Conservation (phyloP, 1,139 yeast species). For the Hemisphaericaspora xylofermentans region DNA sequence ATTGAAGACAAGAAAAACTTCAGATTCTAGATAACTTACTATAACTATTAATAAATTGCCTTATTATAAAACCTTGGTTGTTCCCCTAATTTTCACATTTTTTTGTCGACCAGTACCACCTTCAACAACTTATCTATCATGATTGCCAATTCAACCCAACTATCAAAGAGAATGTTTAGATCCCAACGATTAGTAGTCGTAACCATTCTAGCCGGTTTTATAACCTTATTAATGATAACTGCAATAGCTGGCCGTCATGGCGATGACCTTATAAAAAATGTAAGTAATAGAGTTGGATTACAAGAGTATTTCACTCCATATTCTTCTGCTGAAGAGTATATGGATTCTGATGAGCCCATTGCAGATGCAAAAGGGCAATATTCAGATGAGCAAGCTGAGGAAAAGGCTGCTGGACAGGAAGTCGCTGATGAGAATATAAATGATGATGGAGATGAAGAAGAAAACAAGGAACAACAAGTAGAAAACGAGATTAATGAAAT, state of each 20-base stretch:
- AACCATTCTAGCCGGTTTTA: conserved; percentile 22
- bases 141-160: conserved; percentile 31
- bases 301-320: background rate
- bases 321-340: conserved; percentile 2
- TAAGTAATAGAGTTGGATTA: conserved; percentile 9
- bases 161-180: conserved; percentile 30
- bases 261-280: conserved; percentile 14
- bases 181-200: conserved; percentile 27
- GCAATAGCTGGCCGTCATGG: conserved; percentile 24
- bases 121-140: conserved; percentile 7
- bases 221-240: conserved; percentile 23
- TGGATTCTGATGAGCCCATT: conserved; percentile 3
- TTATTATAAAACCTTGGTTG: too few relatives aligned
- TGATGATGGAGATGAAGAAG: background rate
- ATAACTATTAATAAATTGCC: too few relatives aligned
- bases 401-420: conserved; percentile 2
- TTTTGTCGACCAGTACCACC: background rate
- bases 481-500: conserved; percentile 1
- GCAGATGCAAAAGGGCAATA: background rate
- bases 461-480: too few relatives aligned
- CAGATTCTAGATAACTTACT: too few relatives aligned
- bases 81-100: background rate
- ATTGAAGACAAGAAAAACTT: too few relatives aligned
- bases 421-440: conserved; percentile 1
- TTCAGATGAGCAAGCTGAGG: conserved; percentile 5